Percentiles rank a stretch among this genome's conserved stretches.
phyloP scores from a whole-genome alignment of 352 stramenopile species.

The Lagenidium giganteum region DNA sequence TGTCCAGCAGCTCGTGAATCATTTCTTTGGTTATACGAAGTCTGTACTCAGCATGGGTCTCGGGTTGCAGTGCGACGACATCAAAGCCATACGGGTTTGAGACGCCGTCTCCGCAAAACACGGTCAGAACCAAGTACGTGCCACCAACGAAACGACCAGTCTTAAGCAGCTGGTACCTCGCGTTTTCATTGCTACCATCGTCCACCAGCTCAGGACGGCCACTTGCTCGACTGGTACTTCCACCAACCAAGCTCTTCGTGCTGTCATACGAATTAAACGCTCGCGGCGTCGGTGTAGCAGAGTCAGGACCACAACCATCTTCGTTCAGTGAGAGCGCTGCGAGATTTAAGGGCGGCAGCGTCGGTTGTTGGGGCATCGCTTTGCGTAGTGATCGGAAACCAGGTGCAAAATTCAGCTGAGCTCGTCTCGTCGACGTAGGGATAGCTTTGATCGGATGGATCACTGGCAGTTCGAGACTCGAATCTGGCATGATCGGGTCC shows the following conservation, averaged over 20 bases:
- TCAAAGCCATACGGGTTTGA: conserved; percentile 71
- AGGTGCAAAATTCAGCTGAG: conserved; percentile 50
- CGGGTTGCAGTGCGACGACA: conserved; percentile 43
- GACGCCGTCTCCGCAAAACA: conserved; percentile 60
- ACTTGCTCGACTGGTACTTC: conserved; percentile 2
- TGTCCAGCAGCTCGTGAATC: conserved; percentile 53
- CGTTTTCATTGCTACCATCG: conserved; percentile 5
- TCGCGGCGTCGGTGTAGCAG: not conserved
- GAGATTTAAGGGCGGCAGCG: conserved; percentile 45
- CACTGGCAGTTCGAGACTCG: conserved; percentile 20
- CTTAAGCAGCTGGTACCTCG: conserved; percentile 61
- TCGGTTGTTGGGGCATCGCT: conserved; percentile 54
- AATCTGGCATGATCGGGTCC: conserved; percentile 8
- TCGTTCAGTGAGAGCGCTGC: conserved; percentile 1
- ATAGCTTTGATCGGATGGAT: conserved; percentile 54
- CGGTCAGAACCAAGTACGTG: conserved; percentile 58
- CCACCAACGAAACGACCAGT: conserved; percentile 58
- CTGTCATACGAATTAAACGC: not conserved
- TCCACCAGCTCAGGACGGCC: not conserved
- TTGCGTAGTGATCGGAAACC: conserved; percentile 66
- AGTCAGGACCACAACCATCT: conserved; percentile 3
- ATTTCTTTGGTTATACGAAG: conserved; percentile 57
- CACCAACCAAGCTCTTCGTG: not conserved
- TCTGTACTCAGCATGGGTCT: conserved; percentile 40
- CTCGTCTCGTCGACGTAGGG: conserved; percentile 43